Evolutionary conservation across 192 early-diverging fungal genomes (phyloP).

Genomic region (Coemansia sp.): DNA sequence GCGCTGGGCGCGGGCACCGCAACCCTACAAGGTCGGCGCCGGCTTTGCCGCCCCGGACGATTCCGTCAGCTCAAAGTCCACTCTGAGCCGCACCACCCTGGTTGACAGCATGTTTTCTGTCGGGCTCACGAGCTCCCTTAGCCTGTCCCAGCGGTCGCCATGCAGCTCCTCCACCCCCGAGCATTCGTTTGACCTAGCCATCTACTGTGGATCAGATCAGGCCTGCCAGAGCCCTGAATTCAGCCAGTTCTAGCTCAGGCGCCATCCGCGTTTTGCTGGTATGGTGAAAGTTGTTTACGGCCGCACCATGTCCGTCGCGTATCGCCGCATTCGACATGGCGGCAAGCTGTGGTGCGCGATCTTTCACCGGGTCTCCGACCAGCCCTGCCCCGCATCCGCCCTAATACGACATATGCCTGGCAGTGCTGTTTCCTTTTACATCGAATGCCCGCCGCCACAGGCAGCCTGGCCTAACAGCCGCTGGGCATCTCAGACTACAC

Average conservation of each 20-base stretch:
- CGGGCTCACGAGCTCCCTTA: neutral
- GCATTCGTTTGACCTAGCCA: too few relatives aligned
- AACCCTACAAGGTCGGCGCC: neutral
- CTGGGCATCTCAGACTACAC: neutral
- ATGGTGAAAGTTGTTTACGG: slow-evolving; percentile 25
- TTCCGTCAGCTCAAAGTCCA: slow-evolving; percentile 5
- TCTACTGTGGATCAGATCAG: too few relatives aligned
- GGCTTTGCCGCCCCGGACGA: too few relatives aligned
- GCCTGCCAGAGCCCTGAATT: too few relatives aligned
- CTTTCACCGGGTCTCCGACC: slow-evolving; percentile 10
- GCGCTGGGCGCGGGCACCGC: neutral
- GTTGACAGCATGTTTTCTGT: neutral
- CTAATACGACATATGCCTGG: neutral
- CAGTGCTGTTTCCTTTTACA: too few relatives aligned
- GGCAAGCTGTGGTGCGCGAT: slow-evolving; percentile 28
- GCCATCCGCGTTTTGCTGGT: slow-evolving; percentile 6
- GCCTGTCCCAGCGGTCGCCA: neutral
- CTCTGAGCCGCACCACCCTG: slow-evolving; percentile 23
- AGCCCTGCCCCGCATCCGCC: neutral
- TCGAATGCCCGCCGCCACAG: neutral
- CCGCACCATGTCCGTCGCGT: slow-evolving; percentile 11
- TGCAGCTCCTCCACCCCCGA: neutral
- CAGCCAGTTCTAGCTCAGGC: too few relatives aligned
- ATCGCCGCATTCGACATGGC: slow-evolving; percentile 18
- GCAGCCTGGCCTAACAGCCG: too few relatives aligned